Base-by-base conservation (phyloP, 192 early-diverging fungal species). In the Coemansia asiatica region DNA sequence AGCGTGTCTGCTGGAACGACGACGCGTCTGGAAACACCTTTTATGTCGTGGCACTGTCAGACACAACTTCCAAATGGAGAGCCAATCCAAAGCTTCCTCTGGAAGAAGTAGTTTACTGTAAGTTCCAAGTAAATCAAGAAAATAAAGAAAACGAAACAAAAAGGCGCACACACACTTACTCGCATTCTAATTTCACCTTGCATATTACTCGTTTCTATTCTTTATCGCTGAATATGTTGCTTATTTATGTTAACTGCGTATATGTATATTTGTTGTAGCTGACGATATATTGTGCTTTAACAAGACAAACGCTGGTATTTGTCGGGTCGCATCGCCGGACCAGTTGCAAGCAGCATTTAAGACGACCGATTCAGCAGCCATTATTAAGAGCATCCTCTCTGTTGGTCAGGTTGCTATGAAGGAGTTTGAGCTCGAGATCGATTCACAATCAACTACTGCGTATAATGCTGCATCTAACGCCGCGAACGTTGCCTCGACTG, bases 1-100 rank as follows among this genome's bases (percentile, higher is more conserved):
- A 80, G 78, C 78, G 78, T 38, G 72, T 80, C 23, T 74, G 78
- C 72, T 80, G 72, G 72, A 56, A 63, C 55, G 78, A 80, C 69
- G 69, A 75, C 23, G 63, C 61, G 9, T 61, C 66, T 21, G 72
- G 71, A 3, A 61, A 66, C 27, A 74, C 72, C 12, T 80, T 80
- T 31, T 80, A 71, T 56, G 68, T 80, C 6, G 72, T 80, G 31
- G 72, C 72, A 33, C 51, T 63, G 35, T 62, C 78, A 7, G 78
- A 74, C 46, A 58, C 60, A 55, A 80, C 78, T 4, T 68, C 66
- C 31, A 70, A 71, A 31, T 80, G 78, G 78, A 65, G 78, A 38
- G 65, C 72, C 28, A 74, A 67, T 29, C 78, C 78, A 21, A 65
- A 63, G 9, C 64, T 63, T 9, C 60, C 68, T 25, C 59, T 80